A percentile compares a stretch with the other conserved stretches of the same genome.
phyloP scores from a whole-genome alignment of 306 rosid species.

The Acacia crassicarpa region DNA sequence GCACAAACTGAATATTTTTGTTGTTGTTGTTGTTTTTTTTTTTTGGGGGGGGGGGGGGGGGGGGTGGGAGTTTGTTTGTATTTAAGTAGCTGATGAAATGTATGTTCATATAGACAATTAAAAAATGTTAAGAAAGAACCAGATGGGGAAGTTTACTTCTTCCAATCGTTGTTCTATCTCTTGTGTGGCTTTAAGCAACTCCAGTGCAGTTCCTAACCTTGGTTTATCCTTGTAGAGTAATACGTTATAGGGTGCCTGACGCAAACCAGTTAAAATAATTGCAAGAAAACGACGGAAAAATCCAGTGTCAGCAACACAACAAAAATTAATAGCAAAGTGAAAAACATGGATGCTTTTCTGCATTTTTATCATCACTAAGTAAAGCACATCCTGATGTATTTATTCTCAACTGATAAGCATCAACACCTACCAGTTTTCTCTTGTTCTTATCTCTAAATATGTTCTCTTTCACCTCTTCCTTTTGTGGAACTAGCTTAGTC shows the following conservation, averaged over 20 bases:
- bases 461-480: constrained; percentile 75
- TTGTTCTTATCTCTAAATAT: constrained; percentile 71
- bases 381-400: constrained; percentile 10
- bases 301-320: background rate
- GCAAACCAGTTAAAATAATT: constrained; percentile 1
- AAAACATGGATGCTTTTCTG: constrained; percentile 14
- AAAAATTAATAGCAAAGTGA: constrained; percentile 8
- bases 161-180: constrained; percentile 48
- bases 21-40: no score
- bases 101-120: background rate
- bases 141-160: constrained; percentile 34
- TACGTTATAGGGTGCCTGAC: constrained; percentile 56
- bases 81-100: background rate
- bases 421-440: constrained; percentile 64
- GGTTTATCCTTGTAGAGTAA: constrained; percentile 54
- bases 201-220: constrained; percentile 55
- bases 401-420: background rate
- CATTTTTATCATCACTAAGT: constrained; percentile 3
- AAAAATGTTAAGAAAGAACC: constrained; percentile 3
- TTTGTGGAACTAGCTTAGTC: constrained; percentile 88
- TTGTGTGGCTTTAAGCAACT: constrained; percentile 50
- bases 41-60: background rate
- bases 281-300: background rate
- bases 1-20: background rate
- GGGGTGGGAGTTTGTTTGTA: background rate